Base-by-base conservation (phyloP, 2,329 filamentous ascomycete genomes). In the Lachnellula suecica region DNA sequence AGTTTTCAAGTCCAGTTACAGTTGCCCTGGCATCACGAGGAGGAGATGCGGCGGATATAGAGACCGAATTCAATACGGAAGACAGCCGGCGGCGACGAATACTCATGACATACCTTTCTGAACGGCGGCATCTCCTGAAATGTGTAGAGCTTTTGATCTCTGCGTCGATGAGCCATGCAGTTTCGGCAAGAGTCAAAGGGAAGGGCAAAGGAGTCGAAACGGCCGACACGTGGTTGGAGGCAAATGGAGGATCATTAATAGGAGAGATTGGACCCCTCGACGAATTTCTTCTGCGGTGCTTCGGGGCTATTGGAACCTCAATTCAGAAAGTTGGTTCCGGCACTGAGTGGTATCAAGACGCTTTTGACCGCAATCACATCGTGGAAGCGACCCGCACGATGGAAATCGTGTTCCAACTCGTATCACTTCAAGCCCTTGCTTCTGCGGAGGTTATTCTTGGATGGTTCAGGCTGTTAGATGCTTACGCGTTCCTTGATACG, bases 381-480 rank as follows among this genome's bases (percentile, higher is more conserved):
- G 82, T 84, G 13, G 90, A 96, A 68, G 79, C 87, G 40, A 75
- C 88, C 35, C 88, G 94, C 65, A 79, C 86, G 37, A 75, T 94
- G 69, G 85, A 90, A 44, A 76, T 91, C 15, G 72, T 91, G 22
- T 89, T 92, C 61, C 79, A 90, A 59, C 76, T 88, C 19, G 71
- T 91, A 29, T 85, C 88, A 57, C 72, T 80, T 43, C 77, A 79
- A 46, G 68, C 74, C 43, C 80, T 89, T 61, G 75, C 83, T 11
- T 74, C 83, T 15, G 76, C 81, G 17, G 73, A 78, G 13, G 69
- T 84, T 6, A 76, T 91, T 17, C 73, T 82, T 35, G 76, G 81
- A 58, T 96, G 91, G 91, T 91, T 92, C 62, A 73, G 78, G n/a
- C 72, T 92, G 45, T 85, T 92, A 77, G 75, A 79, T 38, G 75